A percentile compares a stretch with the other conserved stretches of the same genome.
Conservation (phyloP, 352 stramenopile species). For the Pythium dissotocum region DNA sequence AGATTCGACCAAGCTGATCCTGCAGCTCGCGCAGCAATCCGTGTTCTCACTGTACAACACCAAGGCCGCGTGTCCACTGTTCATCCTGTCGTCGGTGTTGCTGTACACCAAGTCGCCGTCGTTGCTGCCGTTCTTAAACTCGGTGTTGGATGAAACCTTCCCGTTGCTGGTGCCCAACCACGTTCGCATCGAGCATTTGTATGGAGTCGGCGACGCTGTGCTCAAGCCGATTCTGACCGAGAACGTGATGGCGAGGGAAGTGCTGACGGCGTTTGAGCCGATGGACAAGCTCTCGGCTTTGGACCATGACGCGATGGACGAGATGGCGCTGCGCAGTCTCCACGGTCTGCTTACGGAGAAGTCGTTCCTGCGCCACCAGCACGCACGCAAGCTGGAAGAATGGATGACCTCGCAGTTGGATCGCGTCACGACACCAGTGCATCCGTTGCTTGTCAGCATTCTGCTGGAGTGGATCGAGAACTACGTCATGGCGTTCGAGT, state of each 20-base stretch:
- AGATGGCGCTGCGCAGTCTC: conserved; percentile 54
- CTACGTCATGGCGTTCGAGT: conserved; percentile 76
- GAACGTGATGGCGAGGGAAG: conserved; percentile 57
- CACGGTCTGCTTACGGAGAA: conserved; percentile 63
- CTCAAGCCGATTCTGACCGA: conserved; percentile 73
- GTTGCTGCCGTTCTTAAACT: conserved; percentile 48
- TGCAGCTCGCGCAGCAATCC: conserved; percentile 62
- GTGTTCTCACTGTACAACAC: conserved; percentile 55
- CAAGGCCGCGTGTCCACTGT: conserved; percentile 48
- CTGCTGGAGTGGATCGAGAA: conserved; percentile 76
- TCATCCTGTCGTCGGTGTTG: conserved; percentile 62
- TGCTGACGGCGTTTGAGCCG: conserved; percentile 45
- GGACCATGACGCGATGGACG: conserved; percentile 40
- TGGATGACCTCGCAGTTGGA: conserved; percentile 51
- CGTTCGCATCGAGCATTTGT: conserved; percentile 58
- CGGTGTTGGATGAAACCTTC: conserved; percentile 22
- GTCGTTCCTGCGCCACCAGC: conserved; percentile 66
- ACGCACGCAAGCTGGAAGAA: conserved; percentile 50
- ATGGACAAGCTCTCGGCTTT: conserved; percentile 31
- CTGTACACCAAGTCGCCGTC: conserved; percentile 71
- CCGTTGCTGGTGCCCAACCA: background rate
- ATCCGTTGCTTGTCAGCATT: conserved; percentile 54
- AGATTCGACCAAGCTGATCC: conserved; percentile 49
- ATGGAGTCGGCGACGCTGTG: conserved; percentile 60
- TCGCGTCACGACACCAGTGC: conserved; percentile 43